Evolutionary conservation across 345 rosid genomes (phyloP), one percentile per base, ranked within the genome.

Genomic region (Xanthoceras sorbifolium): DNA sequence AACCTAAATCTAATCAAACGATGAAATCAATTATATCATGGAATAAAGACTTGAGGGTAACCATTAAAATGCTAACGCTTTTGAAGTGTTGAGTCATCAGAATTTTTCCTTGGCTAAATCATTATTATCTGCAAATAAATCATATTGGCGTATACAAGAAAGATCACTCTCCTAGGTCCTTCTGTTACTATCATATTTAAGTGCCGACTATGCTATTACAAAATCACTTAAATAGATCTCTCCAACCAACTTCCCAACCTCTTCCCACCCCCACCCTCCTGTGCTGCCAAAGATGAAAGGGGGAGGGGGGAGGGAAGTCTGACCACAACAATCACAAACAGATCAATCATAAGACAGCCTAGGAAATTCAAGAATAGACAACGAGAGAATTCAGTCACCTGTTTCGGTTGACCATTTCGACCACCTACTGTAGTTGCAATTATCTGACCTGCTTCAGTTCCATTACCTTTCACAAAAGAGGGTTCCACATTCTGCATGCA

Each of bases 391-490:
- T 55, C 61, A 79, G 64, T 80, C 55, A 97, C 99, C 98, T 97
- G 97, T 83, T 97, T 94, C 22, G 99, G 96, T 73, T 89, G 88
- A 76, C 99, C 99, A 78, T 90, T 88, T 78, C 80, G 90, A 78
- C 98, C 98, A 61, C 97, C 93, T 9, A 94, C 81, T 28, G 92
- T 86, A 9, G 98, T 94, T 62, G 91, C 82, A 78, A 97, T 91
- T 67, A 92, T 85, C 57, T 94, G 98, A 22, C 98, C 99, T 7
- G 98, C 82, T 81, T 91, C 98, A 4, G 98, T 84, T 71, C 98
- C 98, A 73, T 85, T 85, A 72, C 97, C 98, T 31, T 82, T 88
- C 69, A 97, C 87, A 82, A 89, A 20, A 50, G 88, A 72, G 59
- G 96, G 81, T 67, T 89, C 98, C 81, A 80, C 76, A 63, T 89